phyloP scores from a whole-genome alignment of 2,329 filamentous ascomycete species.

The Cytospora schulzeri region DNA sequence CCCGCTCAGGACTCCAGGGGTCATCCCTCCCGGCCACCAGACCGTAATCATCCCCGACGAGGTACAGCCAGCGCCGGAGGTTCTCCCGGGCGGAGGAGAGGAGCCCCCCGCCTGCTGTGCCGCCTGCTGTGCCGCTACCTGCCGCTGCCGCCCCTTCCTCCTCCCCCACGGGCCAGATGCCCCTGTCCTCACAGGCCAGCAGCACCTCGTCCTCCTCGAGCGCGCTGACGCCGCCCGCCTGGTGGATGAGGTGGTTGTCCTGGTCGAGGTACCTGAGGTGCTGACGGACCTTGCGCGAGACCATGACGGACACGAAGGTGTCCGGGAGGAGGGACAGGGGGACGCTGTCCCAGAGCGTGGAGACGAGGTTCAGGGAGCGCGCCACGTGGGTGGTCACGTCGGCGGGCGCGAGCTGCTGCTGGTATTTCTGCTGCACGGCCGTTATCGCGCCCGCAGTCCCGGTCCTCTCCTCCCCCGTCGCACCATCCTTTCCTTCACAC shows the following conservation, averaged over 20 bases:
- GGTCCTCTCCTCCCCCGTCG: conserved; percentile 23
- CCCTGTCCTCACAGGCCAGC: conserved; percentile 72
- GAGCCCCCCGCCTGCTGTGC: no score
- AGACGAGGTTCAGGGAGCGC: conserved; percentile 48
- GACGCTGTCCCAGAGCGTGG: conserved; percentile 52
- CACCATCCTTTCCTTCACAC: not conserved
- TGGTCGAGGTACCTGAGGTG: conserved; percentile 64
- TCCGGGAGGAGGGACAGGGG: conserved; percentile 32
- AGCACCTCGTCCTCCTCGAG: conserved; percentile 66
- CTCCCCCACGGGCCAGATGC: conserved; percentile 58
- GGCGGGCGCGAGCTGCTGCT: not conserved
- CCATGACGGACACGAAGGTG: conserved; percentile 46
- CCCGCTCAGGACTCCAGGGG: conserved; percentile 8
- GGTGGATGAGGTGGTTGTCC: conserved; percentile 71
- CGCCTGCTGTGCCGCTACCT: no score
- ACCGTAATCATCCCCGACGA: conserved; percentile 36
- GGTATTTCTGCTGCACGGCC: not conserved
- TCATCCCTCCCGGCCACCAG: not conserved
- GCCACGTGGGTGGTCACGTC: conserved; percentile 42
- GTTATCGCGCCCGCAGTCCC: no score
- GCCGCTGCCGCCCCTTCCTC: conserved; percentile 51
- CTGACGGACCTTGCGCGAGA: conserved; percentile 58
- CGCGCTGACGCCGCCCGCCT: conserved; percentile 60
- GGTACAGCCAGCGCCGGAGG: conserved; percentile 52
- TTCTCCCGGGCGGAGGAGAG: conserved; percentile 43